Base-by-base conservation (phyloP, 2,329 filamentous ascomycete genomes). In the Penicillium vulpinum region DNA sequence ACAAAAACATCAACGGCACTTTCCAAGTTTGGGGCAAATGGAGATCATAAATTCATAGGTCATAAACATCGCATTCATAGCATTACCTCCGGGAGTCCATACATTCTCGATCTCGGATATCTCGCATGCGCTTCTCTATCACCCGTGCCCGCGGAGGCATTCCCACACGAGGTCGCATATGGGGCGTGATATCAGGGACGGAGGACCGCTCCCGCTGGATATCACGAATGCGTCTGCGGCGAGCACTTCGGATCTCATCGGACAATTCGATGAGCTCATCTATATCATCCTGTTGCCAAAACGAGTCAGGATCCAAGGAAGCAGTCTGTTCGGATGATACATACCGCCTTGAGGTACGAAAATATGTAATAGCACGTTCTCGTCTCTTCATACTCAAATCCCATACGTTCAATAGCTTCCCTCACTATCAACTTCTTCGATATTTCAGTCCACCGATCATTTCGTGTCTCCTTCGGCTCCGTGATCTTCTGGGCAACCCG, bases 381-480 rank as follows among this genome's bases (percentile, higher is more conserved):
- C 0, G 91, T 94, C 80, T 97, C 92, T 72, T 97, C 91, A 70
- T 88, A 97, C 58, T 90, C 87, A 74, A 96, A 97, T 3, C 91
- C 91, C 70, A 88, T 78, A 67, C 88, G 82, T 65, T 96, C 88
- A 62, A 97, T 90, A 18, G 94, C 94, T 71, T 97, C 92, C 51
- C 88, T 86, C 57, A 88, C 82, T 16, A 97, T 91, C 35, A 97
- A 77, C 65, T 96, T 92, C 77, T 96, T 96, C 44, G 93, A 96
- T 66, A 99, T 91, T 76, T 97, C 94, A 0, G 94, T 99, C 93
- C 93, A 97, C 79, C 96, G 90, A 58, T 88, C 85, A 54, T 84
- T 82, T 35, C 67, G 70, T 28, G 69, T 70, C 41, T 76, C 68
- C 36, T 73, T 75, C 38, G 71, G 61, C 8, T 69, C 70, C 9